phyloP scores from a whole-genome alignment of 2,329 filamentous ascomycete genomes.

The Cladobotryum protrusum region DNA sequence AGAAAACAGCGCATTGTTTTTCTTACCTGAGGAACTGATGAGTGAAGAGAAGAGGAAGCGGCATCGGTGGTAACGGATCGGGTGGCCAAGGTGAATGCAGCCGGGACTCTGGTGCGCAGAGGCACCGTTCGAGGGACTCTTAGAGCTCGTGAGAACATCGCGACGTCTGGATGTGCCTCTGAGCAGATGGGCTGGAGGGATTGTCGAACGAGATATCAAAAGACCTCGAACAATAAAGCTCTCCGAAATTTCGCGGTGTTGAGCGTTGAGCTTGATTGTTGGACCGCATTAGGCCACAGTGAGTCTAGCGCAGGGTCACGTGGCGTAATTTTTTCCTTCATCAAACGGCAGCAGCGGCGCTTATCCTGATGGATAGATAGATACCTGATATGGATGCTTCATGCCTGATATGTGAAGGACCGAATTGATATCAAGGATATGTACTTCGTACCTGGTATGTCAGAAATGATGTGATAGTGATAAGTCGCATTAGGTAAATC shows the following conservation, averaged over 20 bases:
- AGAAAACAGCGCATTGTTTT: constrained; percentile 1
- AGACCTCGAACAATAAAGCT: constrained; percentile 26
- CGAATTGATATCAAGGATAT: too few species aligned
- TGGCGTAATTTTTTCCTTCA: background rate
- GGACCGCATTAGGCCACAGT: constrained; percentile 27
- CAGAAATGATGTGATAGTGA: too few species aligned
- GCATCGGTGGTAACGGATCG: constrained; percentile 92
- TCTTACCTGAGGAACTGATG: constrained; percentile 50
- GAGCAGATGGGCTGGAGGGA: constrained; percentile 25
- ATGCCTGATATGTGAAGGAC: too few species aligned
- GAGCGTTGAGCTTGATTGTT: constrained; percentile 37
- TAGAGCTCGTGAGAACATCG: constrained; percentile 68
- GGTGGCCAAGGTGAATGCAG: constrained; percentile 44
- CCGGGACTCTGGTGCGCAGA: constrained; percentile 44
- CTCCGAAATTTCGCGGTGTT: constrained; percentile 41
- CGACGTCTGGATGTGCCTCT: constrained; percentile 27
- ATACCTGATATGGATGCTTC: too few species aligned
- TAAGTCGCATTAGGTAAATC: too few species aligned
- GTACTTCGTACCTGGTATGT: too few species aligned
- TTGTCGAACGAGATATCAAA: constrained; percentile 24
- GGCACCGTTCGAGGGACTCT: constrained; percentile 55
- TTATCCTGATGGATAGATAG: too few species aligned
- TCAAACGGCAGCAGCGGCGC: too few species aligned
- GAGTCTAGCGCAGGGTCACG: constrained; percentile 17
- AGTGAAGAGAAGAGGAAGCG: constrained; percentile 82